A percentile compares a stretch with the other conserved stretches of the same genome.
Evolutionary conservation across 768 basidiomycete genomes (phyloP).

Genomic region (Leucocoprinus leucothites): DNA sequence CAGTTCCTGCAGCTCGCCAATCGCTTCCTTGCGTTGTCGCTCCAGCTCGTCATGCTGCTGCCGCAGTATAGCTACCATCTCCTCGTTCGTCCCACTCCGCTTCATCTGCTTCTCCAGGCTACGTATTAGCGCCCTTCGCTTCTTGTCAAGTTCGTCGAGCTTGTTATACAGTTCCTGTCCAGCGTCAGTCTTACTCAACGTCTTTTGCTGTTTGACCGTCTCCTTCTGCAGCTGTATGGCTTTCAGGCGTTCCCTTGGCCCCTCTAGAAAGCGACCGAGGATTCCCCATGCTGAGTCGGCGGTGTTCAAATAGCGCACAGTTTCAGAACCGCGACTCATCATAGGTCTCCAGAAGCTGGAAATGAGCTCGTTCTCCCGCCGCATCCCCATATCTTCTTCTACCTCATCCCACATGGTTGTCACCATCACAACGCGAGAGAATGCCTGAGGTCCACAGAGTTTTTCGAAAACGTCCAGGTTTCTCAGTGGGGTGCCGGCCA

Average conservation of each 20-base stretch:
- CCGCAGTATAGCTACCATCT: neutral
- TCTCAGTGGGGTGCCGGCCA: conserved; percentile 25
- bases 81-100: neutral
- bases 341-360: conserved; percentile 17
- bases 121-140: conserved; percentile 17
- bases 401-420: conserved; percentile 25
- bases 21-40: neutral
- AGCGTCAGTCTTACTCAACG: conserved; percentile 22
- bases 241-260: neutral
- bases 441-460: conserved; percentile 30
- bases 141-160: conserved; percentile 22
- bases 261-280: neutral
- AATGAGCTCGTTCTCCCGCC: conserved; percentile 14
- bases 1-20: neutral
- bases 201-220: conserved; percentile 17
- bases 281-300: conserved; percentile 8
- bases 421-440: conserved; percentile 26
- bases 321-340: conserved; percentile 10
- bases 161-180: conserved; percentile 21
- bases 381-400: neutral
- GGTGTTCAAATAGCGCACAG: neutral
- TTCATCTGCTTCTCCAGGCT: conserved; percentile 5
- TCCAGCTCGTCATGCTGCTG: conserved; percentile 1
- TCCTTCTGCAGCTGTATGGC: conserved; percentile 20
- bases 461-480: conserved; percentile 31